These are phyloP conservation scores for Fusarium fracticaudum DNA, from an alignment of 2,329 filamentous ascomycete genomes.

Conservation along the genomic window DNA sequence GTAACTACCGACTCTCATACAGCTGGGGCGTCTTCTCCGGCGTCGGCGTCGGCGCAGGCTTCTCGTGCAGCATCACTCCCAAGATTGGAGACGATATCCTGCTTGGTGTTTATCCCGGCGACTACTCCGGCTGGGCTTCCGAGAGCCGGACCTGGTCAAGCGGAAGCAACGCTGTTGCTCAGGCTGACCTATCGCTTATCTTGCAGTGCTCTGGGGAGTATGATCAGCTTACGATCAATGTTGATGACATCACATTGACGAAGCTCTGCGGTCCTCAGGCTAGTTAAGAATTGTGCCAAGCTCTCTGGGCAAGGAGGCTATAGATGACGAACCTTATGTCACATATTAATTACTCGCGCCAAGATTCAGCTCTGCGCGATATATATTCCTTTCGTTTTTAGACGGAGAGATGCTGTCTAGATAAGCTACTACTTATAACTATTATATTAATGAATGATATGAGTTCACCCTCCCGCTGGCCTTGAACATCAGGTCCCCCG, in stretches of 20 bases:
- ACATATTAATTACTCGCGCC: too few relatives aligned
- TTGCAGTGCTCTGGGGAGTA: not conserved
- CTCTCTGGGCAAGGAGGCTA: rapidly evolving
- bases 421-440: not conserved
- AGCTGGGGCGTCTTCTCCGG: not conserved
- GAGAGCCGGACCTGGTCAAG: not conserved
- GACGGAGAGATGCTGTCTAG: not conserved
- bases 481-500: rapidly evolving
- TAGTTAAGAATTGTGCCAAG: rapidly evolving
- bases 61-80: not conserved
- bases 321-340: rapidly evolving
- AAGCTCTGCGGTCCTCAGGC: not conserved
- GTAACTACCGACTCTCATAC: not conserved
- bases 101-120: rapidly evolving
- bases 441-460: not conserved
- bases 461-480: not conserved
- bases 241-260: not conserved
- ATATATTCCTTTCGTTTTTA: not conserved
- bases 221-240: not conserved
- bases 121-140: rapidly evolving
- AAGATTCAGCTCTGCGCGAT: rapidly evolving
- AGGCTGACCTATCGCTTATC: not conserved
- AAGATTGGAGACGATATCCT: not conserved
- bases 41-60: not conserved
- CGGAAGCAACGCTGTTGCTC: not conserved